phyloP scores from a whole-genome alignment of 2,329 filamentous ascomycete genomes.

The Eurotiales sp. region DNA sequence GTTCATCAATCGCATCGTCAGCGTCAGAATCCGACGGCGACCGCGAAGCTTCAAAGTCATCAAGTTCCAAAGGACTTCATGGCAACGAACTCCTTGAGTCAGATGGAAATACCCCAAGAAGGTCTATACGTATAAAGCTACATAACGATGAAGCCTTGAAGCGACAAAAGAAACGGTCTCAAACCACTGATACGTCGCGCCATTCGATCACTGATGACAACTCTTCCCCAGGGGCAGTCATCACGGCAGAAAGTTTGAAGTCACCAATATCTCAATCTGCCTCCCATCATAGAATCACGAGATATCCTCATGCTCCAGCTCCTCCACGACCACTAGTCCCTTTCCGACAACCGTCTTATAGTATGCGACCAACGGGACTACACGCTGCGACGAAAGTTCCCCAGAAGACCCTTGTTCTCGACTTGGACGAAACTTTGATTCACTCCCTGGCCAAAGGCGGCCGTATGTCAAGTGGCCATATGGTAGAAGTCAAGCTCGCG shows the following conservation, averaged over 20 bases:
- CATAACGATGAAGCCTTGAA: conserved; percentile 73
- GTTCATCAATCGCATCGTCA: conserved; percentile 47
- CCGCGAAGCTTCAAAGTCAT: conserved; percentile 22
- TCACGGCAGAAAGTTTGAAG: conserved; percentile 77
- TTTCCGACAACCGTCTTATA: conserved; percentile 82
- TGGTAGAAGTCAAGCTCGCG: conserved; percentile 89
- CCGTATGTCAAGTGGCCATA: conserved; percentile 92
- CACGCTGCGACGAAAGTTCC: conserved; percentile 44
- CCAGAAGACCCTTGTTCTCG: conserved; percentile 90
- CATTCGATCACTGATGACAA: conserved; percentile 20
- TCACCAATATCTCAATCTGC: conserved; percentile 81
- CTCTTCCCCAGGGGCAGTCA: conserved; percentile 38
- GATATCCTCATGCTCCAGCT: conserved; percentile 84
- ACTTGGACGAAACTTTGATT: conserved; percentile 95
- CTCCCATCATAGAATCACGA: conserved; percentile 60
- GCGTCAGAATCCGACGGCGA: conserved; percentile 56
- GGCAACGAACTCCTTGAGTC: conserved; percentile 20
- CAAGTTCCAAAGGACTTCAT: conserved; percentile 23
- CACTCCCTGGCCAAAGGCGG: conserved; percentile 97
- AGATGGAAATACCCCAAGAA: conserved; percentile 66
- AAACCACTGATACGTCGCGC: conserved; percentile 27
- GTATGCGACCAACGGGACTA: conserved; percentile 37
- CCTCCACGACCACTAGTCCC: conserved; percentile 89
- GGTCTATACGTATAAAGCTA: conserved; percentile 87
- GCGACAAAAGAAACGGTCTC: conserved; percentile 55